These are phyloP conservation scores for Phoma sp. DNA, from an alignment of 2,329 filamentous ascomycete species.

Conservation along the genomic window DNA sequence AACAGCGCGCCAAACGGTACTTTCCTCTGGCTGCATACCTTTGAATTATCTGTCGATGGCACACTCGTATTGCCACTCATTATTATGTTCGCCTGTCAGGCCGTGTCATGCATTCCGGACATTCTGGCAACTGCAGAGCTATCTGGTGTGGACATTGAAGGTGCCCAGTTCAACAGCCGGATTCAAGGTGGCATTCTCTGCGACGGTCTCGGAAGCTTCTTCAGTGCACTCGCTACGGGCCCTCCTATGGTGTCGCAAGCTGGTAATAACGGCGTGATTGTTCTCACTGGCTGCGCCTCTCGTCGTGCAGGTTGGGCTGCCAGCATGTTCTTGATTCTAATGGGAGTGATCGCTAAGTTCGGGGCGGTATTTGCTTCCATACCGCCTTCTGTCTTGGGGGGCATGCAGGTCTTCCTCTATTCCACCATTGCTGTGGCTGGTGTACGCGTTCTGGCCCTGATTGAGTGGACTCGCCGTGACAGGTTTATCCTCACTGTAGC, in stretches of 20 bases:
- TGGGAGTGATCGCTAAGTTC: slow-evolving; percentile 38
- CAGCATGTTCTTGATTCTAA: slow-evolving; percentile 33
- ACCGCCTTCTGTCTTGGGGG: slow-evolving; percentile 51
- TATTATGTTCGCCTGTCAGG: slow-evolving; percentile 41
- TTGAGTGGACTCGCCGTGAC: slow-evolving; percentile 35
- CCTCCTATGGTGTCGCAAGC: slow-evolving; percentile 39
- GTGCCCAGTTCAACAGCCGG: slow-evolving; percentile 33
- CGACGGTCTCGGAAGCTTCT: slow-evolving; percentile 36
- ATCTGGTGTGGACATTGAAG: slow-evolving; percentile 34
- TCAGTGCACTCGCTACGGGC: slow-evolving; percentile 34
- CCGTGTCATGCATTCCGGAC: slow-evolving; percentile 47
- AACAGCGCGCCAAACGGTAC: slow-evolving; percentile 28
- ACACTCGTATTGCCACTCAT: slow-evolving; percentile 34
- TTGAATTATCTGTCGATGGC: slow-evolving; percentile 38
- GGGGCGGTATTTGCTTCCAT: slow-evolving; percentile 38
- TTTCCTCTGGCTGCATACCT: slow-evolving; percentile 37
- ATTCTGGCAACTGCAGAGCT: slow-evolving; percentile 38
- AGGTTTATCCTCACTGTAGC: slow-evolving; percentile 37
- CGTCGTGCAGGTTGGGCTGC: slow-evolving; percentile 39
- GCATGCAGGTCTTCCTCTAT: slow-evolving; percentile 51
- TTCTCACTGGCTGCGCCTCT: slow-evolving; percentile 35
- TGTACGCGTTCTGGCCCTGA: slow-evolving; percentile 35
- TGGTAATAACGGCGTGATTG: slow-evolving; percentile 39
- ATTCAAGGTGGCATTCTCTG: slow-evolving; percentile 38
- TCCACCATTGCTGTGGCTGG: slow-evolving; percentile 37